Percentiles rank a stretch among this genome's conserved stretches.
Conservation (phyloP, 2,329 filamentous ascomycete genomes). For the Colletotrichum sansevieriae region DNA sequence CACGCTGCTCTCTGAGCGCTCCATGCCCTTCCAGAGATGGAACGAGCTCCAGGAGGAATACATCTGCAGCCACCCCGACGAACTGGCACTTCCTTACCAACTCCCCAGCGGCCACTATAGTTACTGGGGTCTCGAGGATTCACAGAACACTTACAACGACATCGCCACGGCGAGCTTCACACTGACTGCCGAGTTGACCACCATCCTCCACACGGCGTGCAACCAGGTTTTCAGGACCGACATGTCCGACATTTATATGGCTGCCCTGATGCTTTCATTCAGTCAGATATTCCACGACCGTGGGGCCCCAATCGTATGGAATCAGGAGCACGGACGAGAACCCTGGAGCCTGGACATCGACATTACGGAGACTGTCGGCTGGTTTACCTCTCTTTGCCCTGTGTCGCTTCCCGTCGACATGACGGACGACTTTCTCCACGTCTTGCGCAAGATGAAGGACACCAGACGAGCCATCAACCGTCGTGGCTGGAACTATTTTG, state of each 20-base stretch:
- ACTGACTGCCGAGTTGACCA: constrained; percentile 57
- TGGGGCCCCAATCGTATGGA: constrained; percentile 65
- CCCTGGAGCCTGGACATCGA: constrained; percentile 60
- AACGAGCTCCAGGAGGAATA: constrained; percentile 59
- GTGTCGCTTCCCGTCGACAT: constrained; percentile 58
- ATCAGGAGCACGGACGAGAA: constrained; percentile 64
- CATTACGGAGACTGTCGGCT: constrained; percentile 69
- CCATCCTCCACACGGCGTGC: constrained; percentile 57
- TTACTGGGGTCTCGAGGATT: constrained; percentile 62
- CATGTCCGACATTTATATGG: constrained; percentile 65
- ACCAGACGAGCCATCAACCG: constrained; percentile 58
- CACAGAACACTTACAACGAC: constrained; percentile 61
- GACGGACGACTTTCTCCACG: constrained; percentile 63
- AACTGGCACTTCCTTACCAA: constrained; percentile 53
- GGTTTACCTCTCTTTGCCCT: constrained; percentile 71
- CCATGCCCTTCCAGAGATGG: constrained; percentile 65
- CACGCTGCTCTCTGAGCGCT: constrained; percentile 57
- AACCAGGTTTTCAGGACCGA: constrained; percentile 65
- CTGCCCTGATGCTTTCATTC: constrained; percentile 68
- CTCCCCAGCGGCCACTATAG: constrained; percentile 55
- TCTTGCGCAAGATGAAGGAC: constrained; percentile 68
- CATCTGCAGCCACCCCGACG: constrained; percentile 47
- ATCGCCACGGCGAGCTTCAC: constrained; percentile 57
- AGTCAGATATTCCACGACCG: constrained; percentile 67
- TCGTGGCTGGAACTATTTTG: constrained; percentile 64